phyloP scores from a whole-genome alignment of 2,329 filamentous ascomycete species.

The Arthroderma sp. region DNA sequence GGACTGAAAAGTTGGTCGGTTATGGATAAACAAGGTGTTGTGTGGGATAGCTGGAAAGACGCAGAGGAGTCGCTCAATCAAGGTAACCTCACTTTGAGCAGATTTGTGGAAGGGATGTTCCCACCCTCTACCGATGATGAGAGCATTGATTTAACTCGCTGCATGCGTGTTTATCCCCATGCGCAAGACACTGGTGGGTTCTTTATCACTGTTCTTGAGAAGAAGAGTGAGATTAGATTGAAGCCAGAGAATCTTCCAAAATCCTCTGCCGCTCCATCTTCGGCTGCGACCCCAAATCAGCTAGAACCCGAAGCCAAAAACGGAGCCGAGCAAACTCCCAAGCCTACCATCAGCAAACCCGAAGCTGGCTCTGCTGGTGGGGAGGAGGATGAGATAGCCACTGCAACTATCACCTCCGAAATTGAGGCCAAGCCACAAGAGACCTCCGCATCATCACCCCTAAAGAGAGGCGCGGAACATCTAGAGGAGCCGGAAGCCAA shows the following conservation, averaged over 20 bases:
- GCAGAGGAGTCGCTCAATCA: constrained; percentile 54
- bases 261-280: not conserved
- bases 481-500: constrained; percentile 22
- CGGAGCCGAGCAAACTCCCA: not conserved
- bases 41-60: constrained; percentile 72
- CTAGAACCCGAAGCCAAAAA: constrained; percentile 9
- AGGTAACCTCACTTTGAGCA: constrained; percentile 46
- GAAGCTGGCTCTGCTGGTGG: not conserved
- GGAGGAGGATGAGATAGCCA: not conserved
- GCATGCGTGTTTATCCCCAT: constrained; percentile 90
- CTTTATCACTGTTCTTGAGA: constrained; percentile 92
- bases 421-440: not conserved
- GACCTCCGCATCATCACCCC: constrained; percentile 3
- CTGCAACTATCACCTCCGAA: not conserved
- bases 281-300: constrained; percentile 15
- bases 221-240: constrained; percentile 71
- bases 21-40: constrained; percentile 69
- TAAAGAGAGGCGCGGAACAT: constrained; percentile 24
- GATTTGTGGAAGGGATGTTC: constrained; percentile 74
- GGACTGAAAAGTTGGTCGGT: constrained; percentile 78
- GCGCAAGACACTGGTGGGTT: constrained; percentile 93
- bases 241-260: constrained; percentile 44
- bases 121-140: constrained; percentile 45
- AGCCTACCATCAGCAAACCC: not conserved
- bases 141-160: constrained; percentile 67